Percentiles rank a stretch among this genome's conserved stretches.
These are phyloP conservation scores for Salvia sclarea DNA, from an alignment of 305 asterid species.

Conservation along the genomic window DNA sequence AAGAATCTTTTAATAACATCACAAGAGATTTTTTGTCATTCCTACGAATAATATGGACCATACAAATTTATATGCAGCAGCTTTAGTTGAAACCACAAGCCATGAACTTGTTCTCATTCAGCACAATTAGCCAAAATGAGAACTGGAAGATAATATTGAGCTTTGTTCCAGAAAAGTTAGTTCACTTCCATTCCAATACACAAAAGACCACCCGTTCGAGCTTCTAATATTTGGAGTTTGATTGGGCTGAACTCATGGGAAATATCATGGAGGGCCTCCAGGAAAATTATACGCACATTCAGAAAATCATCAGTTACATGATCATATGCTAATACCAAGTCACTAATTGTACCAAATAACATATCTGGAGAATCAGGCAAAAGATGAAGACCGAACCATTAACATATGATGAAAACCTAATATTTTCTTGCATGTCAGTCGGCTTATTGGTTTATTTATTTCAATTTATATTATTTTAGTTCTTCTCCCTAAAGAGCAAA, in stretches of 20 bases:
- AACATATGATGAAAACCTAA: neutral
- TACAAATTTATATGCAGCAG: neutral
- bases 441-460: slow-evolving; percentile 7
- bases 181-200: neutral
- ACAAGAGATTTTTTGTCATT: neutral
- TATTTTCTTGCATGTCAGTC: slow-evolving; percentile 10
- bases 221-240: neutral
- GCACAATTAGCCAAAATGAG: neutral
- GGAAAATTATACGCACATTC: neutral
- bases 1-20: neutral
- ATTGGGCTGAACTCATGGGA: neutral
- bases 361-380: neutral
- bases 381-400: neutral
- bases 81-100: neutral
- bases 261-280: neutral
- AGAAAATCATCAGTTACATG: neutral
- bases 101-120: neutral
- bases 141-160: neutral
- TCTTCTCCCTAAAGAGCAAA: neutral
- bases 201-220: neutral
- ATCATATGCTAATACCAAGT: slow-evolving; percentile 11
- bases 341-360: neutral
- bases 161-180: neutral
- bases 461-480: neutral
- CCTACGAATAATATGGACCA: neutral